phyloP scores from a whole-genome alignment of 495 filamentous ascomycete species.

The Aspergillus bertholletiae region DNA sequence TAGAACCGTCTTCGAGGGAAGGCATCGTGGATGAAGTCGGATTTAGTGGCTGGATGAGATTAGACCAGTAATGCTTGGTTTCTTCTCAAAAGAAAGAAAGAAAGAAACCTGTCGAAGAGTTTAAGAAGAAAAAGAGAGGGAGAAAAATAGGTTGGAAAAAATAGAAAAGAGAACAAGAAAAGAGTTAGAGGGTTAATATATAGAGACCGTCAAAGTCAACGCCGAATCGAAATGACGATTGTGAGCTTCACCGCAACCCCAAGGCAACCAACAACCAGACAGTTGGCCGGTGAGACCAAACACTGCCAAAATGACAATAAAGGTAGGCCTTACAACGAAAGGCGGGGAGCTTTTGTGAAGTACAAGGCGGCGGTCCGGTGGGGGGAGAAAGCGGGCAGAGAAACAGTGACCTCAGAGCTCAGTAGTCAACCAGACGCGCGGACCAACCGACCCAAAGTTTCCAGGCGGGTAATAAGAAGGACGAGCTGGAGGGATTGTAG shows the following conservation, averaged over 20 bases:
- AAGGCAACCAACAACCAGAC: background rate
- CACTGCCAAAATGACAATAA: background rate
- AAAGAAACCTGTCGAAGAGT: background rate
- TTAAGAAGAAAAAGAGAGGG: constrained; percentile 1
- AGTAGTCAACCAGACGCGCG: constrained; percentile 9
- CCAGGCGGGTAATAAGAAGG: background rate
- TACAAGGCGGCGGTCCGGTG: constrained; percentile 1
- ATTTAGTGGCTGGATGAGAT: background rate
- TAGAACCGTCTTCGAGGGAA: constrained; percentile 27
- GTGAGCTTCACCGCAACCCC: background rate
- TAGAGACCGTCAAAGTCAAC: background rate
- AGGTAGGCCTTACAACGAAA: background rate
- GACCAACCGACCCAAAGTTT: constrained; percentile 18
- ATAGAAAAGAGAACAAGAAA: constrained; percentile 1
- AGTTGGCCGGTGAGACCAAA: background rate
- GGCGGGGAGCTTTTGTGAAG: constrained; percentile 5
- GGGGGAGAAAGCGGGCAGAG: constrained; percentile 1
- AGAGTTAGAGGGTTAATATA: background rate
- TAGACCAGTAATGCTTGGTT: background rate
- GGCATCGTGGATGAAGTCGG: constrained; percentile 24
- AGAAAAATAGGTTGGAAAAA: background rate
- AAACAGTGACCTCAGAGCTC: constrained; percentile 8
- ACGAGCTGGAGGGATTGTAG: background rate
- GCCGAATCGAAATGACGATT: background rate
- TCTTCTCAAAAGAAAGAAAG: too few species aligned